phyloP scores from a whole-genome alignment of 768 basidiomycete genomes.

The Amanita muscaria region DNA sequence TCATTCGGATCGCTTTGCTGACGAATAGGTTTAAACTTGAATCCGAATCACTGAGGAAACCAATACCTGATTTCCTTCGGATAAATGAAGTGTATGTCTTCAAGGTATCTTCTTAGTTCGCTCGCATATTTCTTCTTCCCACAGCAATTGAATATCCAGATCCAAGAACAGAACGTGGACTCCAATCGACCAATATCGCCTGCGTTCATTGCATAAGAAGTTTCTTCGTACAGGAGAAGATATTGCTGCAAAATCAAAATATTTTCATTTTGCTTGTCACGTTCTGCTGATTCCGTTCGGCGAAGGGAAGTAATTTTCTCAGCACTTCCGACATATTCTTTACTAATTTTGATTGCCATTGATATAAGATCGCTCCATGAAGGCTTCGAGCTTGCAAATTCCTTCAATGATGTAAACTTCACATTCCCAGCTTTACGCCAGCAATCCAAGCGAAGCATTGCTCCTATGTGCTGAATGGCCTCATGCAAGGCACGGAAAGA shows the following conservation, averaged over 20 bases:
- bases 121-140: constrained; percentile 14
- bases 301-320: no score
- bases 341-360: constrained; percentile 18
- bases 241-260: constrained; percentile 22
- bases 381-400: constrained; percentile 24
- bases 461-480: constrained; percentile 22
- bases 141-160: constrained; percentile 11
- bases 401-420: constrained; percentile 15
- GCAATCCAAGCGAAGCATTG: constrained; percentile 18
- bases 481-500: constrained; percentile 30
- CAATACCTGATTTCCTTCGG: constrained; percentile 5
- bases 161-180: constrained; percentile 8
- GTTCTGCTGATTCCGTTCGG: constrained; percentile 5
- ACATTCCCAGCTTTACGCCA: constrained; percentile 17
- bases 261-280: constrained; percentile 29
- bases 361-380: constrained; percentile 15
- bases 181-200: constrained; percentile 12
- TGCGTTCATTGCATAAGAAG: constrained; percentile 11
- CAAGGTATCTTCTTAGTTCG: constrained; percentile 9
- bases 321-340: constrained; percentile 10
- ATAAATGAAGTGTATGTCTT: constrained; percentile 12
- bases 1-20: constrained; percentile 4
- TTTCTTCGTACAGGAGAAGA: constrained; percentile 27
- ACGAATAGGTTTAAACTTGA: neutral
- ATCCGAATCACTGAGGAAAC: neutral